Conservation (phyloP, 495 filamentous ascomycete species). For the Aspergillus panamensis region DNA sequence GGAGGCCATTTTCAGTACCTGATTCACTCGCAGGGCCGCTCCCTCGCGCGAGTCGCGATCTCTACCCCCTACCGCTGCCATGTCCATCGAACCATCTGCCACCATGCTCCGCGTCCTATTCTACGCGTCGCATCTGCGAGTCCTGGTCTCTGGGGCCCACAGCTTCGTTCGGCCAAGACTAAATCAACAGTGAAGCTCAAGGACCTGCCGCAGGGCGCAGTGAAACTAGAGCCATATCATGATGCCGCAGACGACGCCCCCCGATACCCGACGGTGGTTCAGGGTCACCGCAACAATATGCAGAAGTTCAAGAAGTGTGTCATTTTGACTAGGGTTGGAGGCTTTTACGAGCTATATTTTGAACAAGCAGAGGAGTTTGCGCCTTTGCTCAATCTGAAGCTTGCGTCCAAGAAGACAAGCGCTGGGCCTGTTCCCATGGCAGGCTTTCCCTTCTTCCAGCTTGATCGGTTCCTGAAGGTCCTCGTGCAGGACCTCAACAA, state of each 20-base stretch:
- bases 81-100: constrained; percentile 32
- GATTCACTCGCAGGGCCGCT: background rate
- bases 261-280: constrained; percentile 79
- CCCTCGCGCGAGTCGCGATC: background rate
- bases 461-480: constrained; percentile 87
- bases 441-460: constrained; percentile 88
- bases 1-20: background rate
- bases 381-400: constrained; percentile 82
- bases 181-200: constrained; percentile 54
- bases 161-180: constrained; percentile 47
- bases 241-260: constrained; percentile 51
- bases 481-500: constrained; percentile 86
- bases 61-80: constrained; percentile 18
- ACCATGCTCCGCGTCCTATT: constrained; percentile 31
- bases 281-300: constrained; percentile 88
- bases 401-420: constrained; percentile 72
- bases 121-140: constrained; percentile 19
- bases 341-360: constrained; percentile 96
- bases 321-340: constrained; percentile 82
- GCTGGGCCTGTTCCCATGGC: constrained; percentile 80
- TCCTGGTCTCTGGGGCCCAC: constrained; percentile 12
- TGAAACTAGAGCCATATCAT: constrained; percentile 47
- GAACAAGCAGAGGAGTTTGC: constrained; percentile 66
- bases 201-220: constrained; percentile 61
- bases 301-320: constrained; percentile 84